These are phyloP conservation scores for Oryza glaberrima DNA, from an alignment of 176 grass and related monocot species.

Conservation along the genomic window DNA sequence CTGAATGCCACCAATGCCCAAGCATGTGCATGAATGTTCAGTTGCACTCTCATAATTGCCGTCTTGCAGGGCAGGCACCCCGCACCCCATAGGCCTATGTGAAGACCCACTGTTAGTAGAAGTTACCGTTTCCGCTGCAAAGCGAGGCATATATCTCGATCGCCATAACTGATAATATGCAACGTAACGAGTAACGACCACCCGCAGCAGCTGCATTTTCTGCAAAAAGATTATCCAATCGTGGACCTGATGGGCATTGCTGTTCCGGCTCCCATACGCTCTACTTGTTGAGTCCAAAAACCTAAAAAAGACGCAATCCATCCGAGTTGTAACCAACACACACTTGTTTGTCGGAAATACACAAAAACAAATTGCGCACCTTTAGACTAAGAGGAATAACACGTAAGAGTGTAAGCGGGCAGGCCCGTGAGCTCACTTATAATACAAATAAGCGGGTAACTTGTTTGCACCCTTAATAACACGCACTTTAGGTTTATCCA, in stretches of 20 bases:
- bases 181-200: background rate
- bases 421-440: too few relatives aligned
- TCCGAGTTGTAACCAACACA: background rate
- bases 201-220: background rate
- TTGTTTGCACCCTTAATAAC: background rate
- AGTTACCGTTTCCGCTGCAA: background rate
- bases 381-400: too few relatives aligned
- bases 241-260: background rate
- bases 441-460: too few relatives aligned
- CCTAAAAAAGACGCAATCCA: background rate
- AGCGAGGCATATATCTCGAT: background rate
- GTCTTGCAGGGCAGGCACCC: background rate
- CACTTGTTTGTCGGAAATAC: too few relatives aligned
- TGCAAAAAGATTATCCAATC: background rate
- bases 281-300: background rate
- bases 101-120: background rate
- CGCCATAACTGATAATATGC: background rate
- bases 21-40: background rate
- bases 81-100: background rate
- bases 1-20: background rate
- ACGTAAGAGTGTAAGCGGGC: too few relatives aligned
- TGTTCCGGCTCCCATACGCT: background rate
- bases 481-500: background rate
- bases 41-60: conserved; percentile 29
- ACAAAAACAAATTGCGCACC: too few relatives aligned